Evolutionary conservation across 129 eudicot species (phyloP), one percentile per base, ranked within the genome.

Genomic region (Flaveria ramosissima): DNA sequence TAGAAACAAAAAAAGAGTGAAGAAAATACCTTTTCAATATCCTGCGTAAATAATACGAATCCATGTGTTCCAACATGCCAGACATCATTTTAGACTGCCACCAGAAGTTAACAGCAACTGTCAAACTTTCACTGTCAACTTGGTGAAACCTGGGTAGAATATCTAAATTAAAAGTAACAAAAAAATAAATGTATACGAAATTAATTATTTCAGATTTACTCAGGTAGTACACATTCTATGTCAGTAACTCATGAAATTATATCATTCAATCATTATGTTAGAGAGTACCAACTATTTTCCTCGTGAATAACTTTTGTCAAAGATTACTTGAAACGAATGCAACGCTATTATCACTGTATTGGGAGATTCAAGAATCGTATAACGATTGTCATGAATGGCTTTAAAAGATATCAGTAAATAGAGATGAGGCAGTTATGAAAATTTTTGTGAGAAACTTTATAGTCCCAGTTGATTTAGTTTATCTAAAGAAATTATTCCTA

Each of bases 31-130:
- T 91, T 80, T 87, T 94, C 74, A 94, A 67, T 81, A 94, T 86
- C 77, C 92, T 89, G 57, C 99, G 92, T 71, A 89, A 76, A 80
- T 94, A 94, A 83, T 94, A 94, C 7, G 92, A 81, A 85, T 94
- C 99, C 99, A 94, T 94, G 88, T 94, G 97, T 52, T 91, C 93
- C 63, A 80, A 69, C 93, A 94, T 87, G 80, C 84, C 85, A 70
- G 89, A 89, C 90, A 91, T 87, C 47, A 86, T 77, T 68, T 79
- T 76, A 61, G 99, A 94, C 63, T 75, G 90, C 98, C 99, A 94
- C 99, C 99, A 94, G 77, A 94, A 87, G 83, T 94, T 94, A 57
- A 94, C 90, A 60, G 93, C 99, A 57, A 91, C 77, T 42, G 99
- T 94, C 72, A 94, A 73, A 76, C 79, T 69, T 77, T 87, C 97